Conservation (phyloP, 208 protist genomes). For the Leishmania guyanensis region DNA sequence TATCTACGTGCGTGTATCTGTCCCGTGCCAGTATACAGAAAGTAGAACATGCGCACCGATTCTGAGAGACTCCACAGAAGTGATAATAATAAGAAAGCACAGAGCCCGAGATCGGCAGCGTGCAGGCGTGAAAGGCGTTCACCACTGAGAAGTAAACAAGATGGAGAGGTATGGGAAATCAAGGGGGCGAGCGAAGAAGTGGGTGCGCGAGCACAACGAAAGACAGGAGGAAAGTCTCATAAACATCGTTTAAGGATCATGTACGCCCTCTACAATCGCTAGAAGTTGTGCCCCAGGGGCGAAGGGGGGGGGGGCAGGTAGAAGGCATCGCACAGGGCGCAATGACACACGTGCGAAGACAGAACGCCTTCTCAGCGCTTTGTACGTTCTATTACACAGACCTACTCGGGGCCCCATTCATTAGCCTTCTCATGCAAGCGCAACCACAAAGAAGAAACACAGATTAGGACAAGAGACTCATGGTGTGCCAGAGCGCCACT, state of each 20-base stretch:
- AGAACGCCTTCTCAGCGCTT: neutral
- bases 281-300: neutral
- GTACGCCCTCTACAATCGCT: neutral
- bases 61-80: neutral
- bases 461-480: neutral
- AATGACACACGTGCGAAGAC: neutral
- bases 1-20: neutral
- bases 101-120: neutral
- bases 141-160: neutral
- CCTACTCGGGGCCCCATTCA: neutral
- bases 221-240: neutral
- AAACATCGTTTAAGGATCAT: neutral
- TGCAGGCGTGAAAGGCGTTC: neutral
- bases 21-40: neutral
- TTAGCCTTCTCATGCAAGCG: neutral
- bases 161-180: neutral
- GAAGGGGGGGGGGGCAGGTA: neutral
- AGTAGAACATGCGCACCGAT: slow-evolving; percentile 1
- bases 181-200: neutral
- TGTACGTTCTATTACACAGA: neutral
- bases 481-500: neutral
- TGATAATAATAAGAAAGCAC: neutral
- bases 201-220: neutral
- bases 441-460: neutral
- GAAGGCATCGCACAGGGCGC: neutral